Evolutionary conservation across 2,329 filamentous ascomycete species (phyloP), one percentile per base, ranked within the genome.

Genomic region (Podosphaera xanthii): DNA sequence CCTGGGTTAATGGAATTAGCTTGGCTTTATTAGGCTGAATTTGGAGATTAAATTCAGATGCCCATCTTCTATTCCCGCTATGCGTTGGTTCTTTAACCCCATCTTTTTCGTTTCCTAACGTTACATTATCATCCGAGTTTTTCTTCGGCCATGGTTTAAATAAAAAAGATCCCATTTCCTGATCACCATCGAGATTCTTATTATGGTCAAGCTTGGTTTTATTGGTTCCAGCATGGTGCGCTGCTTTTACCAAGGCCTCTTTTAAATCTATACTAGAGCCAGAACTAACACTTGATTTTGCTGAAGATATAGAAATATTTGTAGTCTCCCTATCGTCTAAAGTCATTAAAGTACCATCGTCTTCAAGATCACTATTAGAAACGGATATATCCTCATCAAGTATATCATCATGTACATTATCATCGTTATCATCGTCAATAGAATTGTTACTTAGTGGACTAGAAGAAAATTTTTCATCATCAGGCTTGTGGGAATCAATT

Each of bases 271-370:
- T 82, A 63, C 83, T 89, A 5, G 86, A 87, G 22, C 80, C 80
- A 14, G 79, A 83, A 35, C 75, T 75, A 34, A 72, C 74, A 53
- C 74, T 77, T 62, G 79, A 80, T 34, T 78, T 77, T 2, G 76
- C 74, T 8, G 84, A 86, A 52, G 76, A 78, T 52, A 80, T 72
- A 14, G 84, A 86, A 34, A 80, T 82, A 38, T 80, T 80, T 1
- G 84, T 88, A 62, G 84, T 78, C 64, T 90, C 86, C 60, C 69
- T 73, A 44, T 67, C 70, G 62, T 91, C 87, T 52, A 94, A 74
- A 42, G 83, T 91, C 82, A 90, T 87, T 70, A 87, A 84, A 0
- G 86, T 90, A 36, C 82, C 84, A 63, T 87, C 84, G 57, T 84
- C 83, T 50, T 87, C 84, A 7, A 63, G 74, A 35, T 73, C 75